A percentile compares a stretch with the other conserved stretches of the same genome.
These are phyloP conservation scores for Coemansia sp. DNA, from an alignment of 192 early-diverging fungal genomes.

Conservation along the genomic window DNA sequence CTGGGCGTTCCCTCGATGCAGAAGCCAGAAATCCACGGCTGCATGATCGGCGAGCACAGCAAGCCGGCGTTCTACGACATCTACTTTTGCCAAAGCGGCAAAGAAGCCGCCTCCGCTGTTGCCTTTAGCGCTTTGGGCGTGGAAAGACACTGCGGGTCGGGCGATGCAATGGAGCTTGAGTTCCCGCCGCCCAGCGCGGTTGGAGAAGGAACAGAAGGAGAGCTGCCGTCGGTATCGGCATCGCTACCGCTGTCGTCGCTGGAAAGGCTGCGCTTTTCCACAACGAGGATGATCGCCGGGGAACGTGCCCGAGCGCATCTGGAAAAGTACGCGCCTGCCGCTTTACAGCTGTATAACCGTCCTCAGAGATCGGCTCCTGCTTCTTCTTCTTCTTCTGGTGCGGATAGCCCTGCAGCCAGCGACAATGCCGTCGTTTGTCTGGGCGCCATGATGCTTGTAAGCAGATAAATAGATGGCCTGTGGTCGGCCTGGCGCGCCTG, in stretches of 20 bases:
- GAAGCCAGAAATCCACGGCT: conserved; percentile 31
- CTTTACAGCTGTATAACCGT: conserved; percentile 3
- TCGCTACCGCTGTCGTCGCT: neutral
- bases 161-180: conserved; percentile 34
- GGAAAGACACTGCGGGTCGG: conserved; percentile 30
- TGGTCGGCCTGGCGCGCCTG: no score
- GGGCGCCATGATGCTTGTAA: conserved; percentile 14
- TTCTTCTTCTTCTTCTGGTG: no score
- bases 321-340: conserved; percentile 23
- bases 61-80: conserved; percentile 36
- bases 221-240: neutral
- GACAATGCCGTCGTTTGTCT: conserved; percentile 17
- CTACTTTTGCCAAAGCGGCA: conserved; percentile 21
- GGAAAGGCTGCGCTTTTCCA: conserved; percentile 12
- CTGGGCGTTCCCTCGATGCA: conserved; percentile 23
- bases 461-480: neutral
- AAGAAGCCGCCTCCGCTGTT: neutral
- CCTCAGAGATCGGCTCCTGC: no score
- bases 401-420: neutral
- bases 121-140: conserved; percentile 24
- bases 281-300: conserved; percentile 28
- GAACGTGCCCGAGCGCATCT: conserved; percentile 22
- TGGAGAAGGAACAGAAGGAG: neutral
- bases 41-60: conserved; percentile 33
- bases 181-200: neutral